Conservation (phyloP, 202 grass and related monocot genomes). For the Sporobolus alterniflorus region DNA sequence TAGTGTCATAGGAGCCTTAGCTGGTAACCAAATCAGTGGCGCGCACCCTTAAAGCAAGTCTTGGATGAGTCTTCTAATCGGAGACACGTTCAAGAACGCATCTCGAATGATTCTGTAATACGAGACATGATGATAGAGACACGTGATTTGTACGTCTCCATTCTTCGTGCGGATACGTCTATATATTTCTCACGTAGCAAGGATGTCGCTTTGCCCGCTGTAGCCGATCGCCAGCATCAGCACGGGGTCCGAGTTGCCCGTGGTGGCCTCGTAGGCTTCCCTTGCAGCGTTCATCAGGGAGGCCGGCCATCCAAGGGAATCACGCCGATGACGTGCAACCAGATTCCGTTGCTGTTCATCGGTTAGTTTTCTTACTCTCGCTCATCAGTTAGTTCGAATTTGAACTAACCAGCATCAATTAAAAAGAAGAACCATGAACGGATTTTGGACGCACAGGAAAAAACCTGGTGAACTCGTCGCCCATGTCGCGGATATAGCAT, state of each 20-base stretch:
- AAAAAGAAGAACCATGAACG: not conserved
- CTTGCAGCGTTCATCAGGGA: slow-evolving; percentile 33
- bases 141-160: no score
- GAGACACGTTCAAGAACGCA: no score
- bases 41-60: no score
- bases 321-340: slow-evolving; percentile 50
- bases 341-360: slow-evolving; percentile 29
- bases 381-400: no score
- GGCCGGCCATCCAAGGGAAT: slow-evolving; percentile 26
- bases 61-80: no score
- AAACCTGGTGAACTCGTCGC: slow-evolving; percentile 42
- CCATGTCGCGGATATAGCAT: slow-evolving; percentile 20
- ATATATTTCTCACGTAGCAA: no score
- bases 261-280: slow-evolving; percentile 43
- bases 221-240: slow-evolving; percentile 56
- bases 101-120: no score
- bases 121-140: no score
- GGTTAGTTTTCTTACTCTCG: not conserved
- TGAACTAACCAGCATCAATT: not conserved
- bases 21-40: no score
- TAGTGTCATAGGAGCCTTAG: no score
- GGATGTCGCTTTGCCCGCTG: slow-evolving; percentile 56
- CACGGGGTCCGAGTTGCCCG: slow-evolving; percentile 39
- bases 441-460: not conserved
- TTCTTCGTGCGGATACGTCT: no score